Evolutionary conservation across 2,329 filamentous ascomycete species (phyloP).

Genomic region (Trichophyton simii): DNA sequence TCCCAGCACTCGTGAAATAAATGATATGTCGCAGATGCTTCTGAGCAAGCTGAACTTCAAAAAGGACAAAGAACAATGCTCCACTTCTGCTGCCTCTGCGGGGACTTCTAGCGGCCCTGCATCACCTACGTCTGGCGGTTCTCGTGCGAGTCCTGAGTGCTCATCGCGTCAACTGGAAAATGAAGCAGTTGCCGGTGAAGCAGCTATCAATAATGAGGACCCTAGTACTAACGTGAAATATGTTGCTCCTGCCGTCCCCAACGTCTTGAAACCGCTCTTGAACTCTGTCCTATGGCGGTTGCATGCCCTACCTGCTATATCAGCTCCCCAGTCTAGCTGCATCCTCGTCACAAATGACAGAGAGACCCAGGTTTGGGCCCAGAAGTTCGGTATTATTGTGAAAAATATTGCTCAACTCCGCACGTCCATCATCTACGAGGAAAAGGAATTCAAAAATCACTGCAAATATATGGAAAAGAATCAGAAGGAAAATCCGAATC

Average conservation of each 20-base stretch:
- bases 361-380: conserved; percentile 32
- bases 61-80: conserved; percentile 28
- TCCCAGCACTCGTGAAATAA: conserved; percentile 14
- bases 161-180: conserved; percentile 19
- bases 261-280: conserved; percentile 30
- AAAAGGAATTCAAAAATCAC: conserved; percentile 33
- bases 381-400: conserved; percentile 36
- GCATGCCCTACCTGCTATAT: conserved; percentile 23
- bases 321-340: conserved; percentile 25
- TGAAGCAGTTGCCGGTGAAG: conserved; percentile 16
- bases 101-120: conserved; percentile 32
- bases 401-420: conserved; percentile 39
- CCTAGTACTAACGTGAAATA: conserved; percentile 24
- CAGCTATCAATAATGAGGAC: conserved; percentile 18
- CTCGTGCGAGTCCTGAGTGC: conserved; percentile 35
- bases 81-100: conserved; percentile 31
- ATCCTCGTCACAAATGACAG: conserved; percentile 36
- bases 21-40: conserved; percentile 36
- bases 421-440: conserved; percentile 36
- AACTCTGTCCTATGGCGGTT: conserved; percentile 36
- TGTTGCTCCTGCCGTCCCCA: conserved; percentile 28
- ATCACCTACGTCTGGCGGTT: conserved; percentile 34
- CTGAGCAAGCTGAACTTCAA: conserved; percentile 38
- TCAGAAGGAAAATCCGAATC: conserved; percentile 15
- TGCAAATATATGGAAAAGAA: conserved; percentile 36